Base-by-base conservation (phyloP, 441 rosid genomes). In the Populus tomentosa region DNA sequence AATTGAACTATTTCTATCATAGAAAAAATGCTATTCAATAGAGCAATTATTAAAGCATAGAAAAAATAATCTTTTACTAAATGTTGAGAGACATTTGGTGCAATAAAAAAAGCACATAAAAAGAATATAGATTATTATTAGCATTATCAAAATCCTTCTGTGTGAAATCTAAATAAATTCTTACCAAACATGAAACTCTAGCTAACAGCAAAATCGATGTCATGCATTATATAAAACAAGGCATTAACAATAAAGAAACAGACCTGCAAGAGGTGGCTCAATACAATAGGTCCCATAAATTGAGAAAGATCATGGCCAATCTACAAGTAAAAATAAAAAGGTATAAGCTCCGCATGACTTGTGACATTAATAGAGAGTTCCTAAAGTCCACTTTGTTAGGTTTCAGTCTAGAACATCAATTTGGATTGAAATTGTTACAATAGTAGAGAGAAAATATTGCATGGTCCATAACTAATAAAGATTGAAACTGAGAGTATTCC, bases 231-330 rank as follows among this genome's bases (percentile, higher is more conserved):
- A 56, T 50, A 56, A 28, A 62, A 56, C 64, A 14, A 63, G 70
- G 73, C 13, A 42, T 53, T 53, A 21, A 26, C 26, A 59, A 18
- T 46, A 28, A 77, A 32, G 62, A 23, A 81, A 82, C 85, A 74
- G 83, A 97, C 99, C 94, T 85, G 83, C 67, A 97, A 79, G 69
- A 97, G 95, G 82, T 80, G 87, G 88, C 90, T 97, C 81, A 97
- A 83, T 78, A 97, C 69, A 75, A 97, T 81, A 20, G 99, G 99
- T 76, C 98, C 98, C 78, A 88, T 90, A 82, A 94, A 92, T 80
- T 93, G 95, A 77, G 94, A 89, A 81, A 94, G 94, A 85, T 93
- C 98, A 84, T 81, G 77, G 78, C 92, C 97, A 85, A 97, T 83
- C 99, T 97, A 83, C 90, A 87, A 69, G 72, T 23, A 46, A 84